A percentile compares a stretch with the other conserved stretches of the same genome.
These are phyloP conservation scores for Carex parvula DNA, from an alignment of 176 grass and related monocot genomes.

Conservation along the genomic window DNA sequence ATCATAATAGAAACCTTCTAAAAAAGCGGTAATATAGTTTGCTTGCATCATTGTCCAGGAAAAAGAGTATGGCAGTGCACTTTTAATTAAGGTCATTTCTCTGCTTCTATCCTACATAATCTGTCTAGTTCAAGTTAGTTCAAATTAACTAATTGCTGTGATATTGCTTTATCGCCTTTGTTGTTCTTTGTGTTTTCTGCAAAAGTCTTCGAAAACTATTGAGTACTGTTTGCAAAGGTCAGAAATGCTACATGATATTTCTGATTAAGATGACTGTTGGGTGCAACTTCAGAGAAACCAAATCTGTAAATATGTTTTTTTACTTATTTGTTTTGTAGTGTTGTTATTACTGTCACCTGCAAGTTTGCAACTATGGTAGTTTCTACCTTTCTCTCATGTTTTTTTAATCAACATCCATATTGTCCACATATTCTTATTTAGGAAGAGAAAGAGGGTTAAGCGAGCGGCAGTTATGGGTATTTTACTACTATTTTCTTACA, in stretches of 20 bases:
- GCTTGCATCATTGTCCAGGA: neutral
- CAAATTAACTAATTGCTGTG: neutral
- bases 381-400: neutral
- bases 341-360: neutral
- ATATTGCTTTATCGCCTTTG: neutral
- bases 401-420: neutral
- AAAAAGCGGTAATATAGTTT: neutral
- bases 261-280: neutral
- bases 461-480: neutral
- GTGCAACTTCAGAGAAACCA: neutral
- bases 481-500: neutral
- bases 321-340: neutral
- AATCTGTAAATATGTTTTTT: neutral
- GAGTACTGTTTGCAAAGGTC: neutral
- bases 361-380: neutral
- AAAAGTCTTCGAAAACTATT: neutral
- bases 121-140: neutral
- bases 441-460: neutral
- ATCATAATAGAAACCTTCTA: neutral
- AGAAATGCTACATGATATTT: neutral
- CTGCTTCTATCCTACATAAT: neutral
- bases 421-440: neutral
- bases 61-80: neutral
- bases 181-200: neutral
- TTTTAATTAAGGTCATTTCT: neutral